A percentile compares a stretch with the other conserved stretches of the same genome.
Evolutionary conservation across 305 asterid species (phyloP).

Genomic region (Solanum chacoense): DNA sequence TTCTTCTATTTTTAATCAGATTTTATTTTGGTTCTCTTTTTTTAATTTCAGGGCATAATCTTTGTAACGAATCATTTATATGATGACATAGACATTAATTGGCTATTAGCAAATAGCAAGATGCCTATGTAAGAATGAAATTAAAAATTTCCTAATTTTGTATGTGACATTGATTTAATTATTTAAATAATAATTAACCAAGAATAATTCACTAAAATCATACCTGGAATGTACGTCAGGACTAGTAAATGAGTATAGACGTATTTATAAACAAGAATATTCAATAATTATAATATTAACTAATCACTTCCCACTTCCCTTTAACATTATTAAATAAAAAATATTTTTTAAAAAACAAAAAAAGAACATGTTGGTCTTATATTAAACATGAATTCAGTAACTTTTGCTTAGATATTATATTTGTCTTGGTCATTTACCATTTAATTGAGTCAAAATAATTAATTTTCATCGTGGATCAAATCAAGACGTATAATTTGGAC

Average conservation of each 20-base stretch:
- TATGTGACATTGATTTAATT: neutral
- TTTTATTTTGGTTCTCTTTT: neutral
- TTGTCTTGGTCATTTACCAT: neutral
- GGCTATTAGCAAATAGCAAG: neutral
- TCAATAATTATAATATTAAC: neutral
- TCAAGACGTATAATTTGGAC: neutral
- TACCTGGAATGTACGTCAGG: neutral
- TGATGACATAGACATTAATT: neutral
- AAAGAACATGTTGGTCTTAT: neutral
- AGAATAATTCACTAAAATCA: neutral
- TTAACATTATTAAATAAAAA: neutral
- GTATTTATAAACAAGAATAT: neutral
- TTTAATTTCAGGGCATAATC: neutral
- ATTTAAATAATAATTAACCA: neutral
- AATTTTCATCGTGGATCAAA: neutral
- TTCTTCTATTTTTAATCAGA: neutral
- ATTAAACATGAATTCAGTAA: neutral
- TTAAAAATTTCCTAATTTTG: neutral
- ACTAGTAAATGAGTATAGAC: neutral
- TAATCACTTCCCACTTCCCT: neutral
- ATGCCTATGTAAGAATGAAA: neutral
- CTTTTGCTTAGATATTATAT: neutral
- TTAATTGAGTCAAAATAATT: neutral
- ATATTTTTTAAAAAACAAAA: too few relatives aligned
- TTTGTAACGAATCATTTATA: neutral